Percentiles rank a stretch among this genome's conserved stretches.
These are phyloP conservation scores for Iris macrosiphon DNA, from an alignment of 106 monocot genomes.

Conservation along the genomic window DNA sequence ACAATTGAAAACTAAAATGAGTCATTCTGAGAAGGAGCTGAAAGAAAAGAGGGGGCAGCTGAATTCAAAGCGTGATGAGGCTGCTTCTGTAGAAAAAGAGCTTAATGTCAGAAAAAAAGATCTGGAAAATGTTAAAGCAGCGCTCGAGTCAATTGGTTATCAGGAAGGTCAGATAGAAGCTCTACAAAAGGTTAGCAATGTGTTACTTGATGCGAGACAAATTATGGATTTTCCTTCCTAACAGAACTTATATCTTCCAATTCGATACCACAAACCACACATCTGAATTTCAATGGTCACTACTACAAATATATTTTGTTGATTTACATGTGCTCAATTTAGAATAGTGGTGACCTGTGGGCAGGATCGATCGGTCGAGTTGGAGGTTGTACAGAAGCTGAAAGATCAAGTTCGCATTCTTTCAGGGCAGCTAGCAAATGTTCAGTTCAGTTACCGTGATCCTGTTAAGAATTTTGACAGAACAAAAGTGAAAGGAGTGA, in stretches of 20 bases:
- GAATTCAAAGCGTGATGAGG: conserved; percentile 69
- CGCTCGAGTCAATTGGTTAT: conserved; percentile 56
- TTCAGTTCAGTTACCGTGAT: conserved; percentile 79
- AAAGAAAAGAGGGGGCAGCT: conserved; percentile 70
- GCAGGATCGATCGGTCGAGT: conserved; percentile 59
- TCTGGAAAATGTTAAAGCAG: conserved; percentile 47
- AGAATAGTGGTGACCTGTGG: too few relatives aligned
- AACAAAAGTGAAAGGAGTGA: conserved; percentile 86
- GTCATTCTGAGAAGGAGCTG: conserved; percentile 81
- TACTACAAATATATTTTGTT: too few relatives aligned
- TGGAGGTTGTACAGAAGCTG: conserved; percentile 54
- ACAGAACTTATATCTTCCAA: not conserved
- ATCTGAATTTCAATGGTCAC: not conserved
- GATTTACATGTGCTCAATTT: too few relatives aligned
- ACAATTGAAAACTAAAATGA: conserved; percentile 68
- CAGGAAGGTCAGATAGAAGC: conserved; percentile 85
- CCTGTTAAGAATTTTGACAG: conserved; percentile 80
- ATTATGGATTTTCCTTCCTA: too few relatives aligned
- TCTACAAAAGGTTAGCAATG: conserved; percentile 61
- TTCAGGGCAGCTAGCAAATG: conserved; percentile 69
- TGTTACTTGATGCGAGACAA: too few relatives aligned
- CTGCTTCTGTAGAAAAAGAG: conserved; percentile 75
- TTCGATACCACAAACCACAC: not conserved
- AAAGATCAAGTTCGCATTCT: conserved; percentile 76
- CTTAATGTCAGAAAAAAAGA: conserved; percentile 60